Conservation (phyloP, 2,329 filamentous ascomycete species). For the Penicillium hesseltinei region DNA sequence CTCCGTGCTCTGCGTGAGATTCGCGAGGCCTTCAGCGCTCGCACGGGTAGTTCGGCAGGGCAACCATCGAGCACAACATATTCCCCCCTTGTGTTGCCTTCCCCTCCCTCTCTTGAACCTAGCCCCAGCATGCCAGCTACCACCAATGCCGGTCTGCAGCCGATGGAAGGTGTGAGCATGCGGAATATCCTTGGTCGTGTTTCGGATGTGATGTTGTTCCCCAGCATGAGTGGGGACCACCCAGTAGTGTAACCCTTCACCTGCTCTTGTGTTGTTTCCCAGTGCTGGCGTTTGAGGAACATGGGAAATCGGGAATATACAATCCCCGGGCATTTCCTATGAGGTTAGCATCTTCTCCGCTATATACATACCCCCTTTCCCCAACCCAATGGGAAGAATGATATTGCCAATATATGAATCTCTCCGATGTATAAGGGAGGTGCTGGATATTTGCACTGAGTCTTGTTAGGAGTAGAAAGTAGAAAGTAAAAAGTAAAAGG, state of each 20-base stretch:
- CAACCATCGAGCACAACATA: slow-evolving; percentile 2
- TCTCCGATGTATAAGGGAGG: neutral
- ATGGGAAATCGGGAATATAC: neutral
- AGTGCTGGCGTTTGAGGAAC: neutral
- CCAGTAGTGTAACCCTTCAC: slow-evolving; percentile 3
- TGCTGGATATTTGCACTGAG: neutral
- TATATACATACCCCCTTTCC: neutral
- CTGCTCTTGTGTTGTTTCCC: neutral
- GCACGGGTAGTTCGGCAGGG: slow-evolving; percentile 3
- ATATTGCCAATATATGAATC: neutral
- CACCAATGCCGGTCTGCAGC: neutral
- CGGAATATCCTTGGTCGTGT: slow-evolving; percentile 34
- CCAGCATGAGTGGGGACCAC: slow-evolving; percentile 25
- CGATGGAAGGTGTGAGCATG: slow-evolving; percentile 28
- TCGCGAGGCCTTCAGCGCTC: slow-evolving; percentile 28
- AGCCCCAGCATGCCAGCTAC: slow-evolving; percentile 5
- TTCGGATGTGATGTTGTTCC: slow-evolving; percentile 39
- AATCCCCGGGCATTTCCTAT: neutral
- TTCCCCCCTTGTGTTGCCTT: slow-evolving; percentile 15
- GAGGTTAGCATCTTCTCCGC: neutral
- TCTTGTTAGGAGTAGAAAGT: neutral
- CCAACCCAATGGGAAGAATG: neutral
- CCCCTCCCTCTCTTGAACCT: slow-evolving; percentile 14
- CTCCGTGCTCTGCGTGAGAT: slow-evolving; percentile 35
- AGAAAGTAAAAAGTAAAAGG: neutral